Evolutionary conservation across 768 basidiomycete species (phyloP).

Genomic region (Boletus reticulatus): DNA sequence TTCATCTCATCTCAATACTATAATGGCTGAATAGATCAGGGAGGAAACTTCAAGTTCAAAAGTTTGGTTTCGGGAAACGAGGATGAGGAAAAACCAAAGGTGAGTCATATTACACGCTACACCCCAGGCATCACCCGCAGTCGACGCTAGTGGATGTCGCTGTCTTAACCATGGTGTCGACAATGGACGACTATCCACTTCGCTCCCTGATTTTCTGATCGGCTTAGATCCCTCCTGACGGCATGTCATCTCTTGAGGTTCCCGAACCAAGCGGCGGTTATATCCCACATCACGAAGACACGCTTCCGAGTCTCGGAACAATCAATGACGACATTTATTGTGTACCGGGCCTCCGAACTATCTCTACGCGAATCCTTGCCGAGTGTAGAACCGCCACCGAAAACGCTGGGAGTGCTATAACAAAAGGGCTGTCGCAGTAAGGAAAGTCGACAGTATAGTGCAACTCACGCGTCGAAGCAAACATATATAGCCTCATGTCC

Average conservation of each 20-base stretch:
- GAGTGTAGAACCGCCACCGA: background rate
- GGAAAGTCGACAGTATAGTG: slow-evolving; percentile 3
- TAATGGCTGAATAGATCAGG: no score
- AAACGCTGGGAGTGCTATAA: background rate
- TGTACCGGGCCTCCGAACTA: background rate
- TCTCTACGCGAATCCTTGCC: background rate
- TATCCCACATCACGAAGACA: background rate
- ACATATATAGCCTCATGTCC: slow-evolving; percentile 12
- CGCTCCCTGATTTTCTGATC: background rate
- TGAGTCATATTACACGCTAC: no score
- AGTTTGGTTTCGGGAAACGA: no score
- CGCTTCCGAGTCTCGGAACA: background rate
- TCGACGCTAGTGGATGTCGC: no score
- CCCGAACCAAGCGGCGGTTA: no score
- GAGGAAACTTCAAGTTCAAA: no score
- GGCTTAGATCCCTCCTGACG: background rate
- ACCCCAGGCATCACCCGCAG: no score
- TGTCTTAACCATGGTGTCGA: no score
- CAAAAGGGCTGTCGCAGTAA: slow-evolving; percentile 7
- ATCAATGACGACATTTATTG: background rate
- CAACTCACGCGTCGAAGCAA: slow-evolving; percentile 9
- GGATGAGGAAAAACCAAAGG: no score
- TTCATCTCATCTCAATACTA: no score
- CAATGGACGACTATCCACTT: no score
- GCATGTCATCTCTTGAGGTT: background rate